These are phyloP conservation scores for Tieghemostelium lacteum DNA, from an alignment of 78 protist species.

Conservation along the genomic window DNA sequence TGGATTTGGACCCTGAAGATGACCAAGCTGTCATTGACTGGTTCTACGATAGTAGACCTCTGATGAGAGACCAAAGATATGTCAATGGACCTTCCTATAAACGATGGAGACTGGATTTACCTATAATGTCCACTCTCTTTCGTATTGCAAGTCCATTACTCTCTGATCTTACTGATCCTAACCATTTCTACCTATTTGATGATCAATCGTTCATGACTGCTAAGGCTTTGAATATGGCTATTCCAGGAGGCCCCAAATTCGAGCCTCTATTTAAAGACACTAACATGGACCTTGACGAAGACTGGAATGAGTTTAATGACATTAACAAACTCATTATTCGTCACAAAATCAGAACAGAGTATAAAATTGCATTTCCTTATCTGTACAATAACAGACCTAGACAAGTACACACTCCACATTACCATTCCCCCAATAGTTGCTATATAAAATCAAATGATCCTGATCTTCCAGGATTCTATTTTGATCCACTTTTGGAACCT, in stretches of 20 bases:
- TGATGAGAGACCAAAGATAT: constrained; percentile 69
- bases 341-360: constrained; percentile 97
- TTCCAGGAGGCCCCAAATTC: constrained; percentile 99
- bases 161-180: constrained; percentile 94
- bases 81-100: constrained; percentile 95
- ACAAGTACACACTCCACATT: constrained; percentile 84
- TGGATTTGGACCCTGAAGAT: constrained; percentile 98
- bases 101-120: constrained; percentile 94
- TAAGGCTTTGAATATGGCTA: constrained; percentile 98
- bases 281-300: constrained; percentile 92
- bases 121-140: constrained; percentile 93
- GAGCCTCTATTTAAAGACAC: constrained; percentile 98
- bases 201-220: constrained; percentile 96
- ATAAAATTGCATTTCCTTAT: constrained; percentile 98
- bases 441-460: constrained; percentile 96
- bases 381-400: constrained; percentile 98
- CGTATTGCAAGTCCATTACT: constrained; percentile 96
- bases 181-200: constrained; percentile 98
- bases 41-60: constrained; percentile 98
- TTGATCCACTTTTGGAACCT: constrained; percentile 96
- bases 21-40: constrained; percentile 96
- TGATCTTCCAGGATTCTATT: constrained; percentile 96
- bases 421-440: constrained; percentile 93
- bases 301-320: constrained; percentile 99
- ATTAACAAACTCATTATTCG: constrained; percentile 98